Conservation (phyloP, 768 basidiomycete genomes). For the Auricularia sp. region DNA sequence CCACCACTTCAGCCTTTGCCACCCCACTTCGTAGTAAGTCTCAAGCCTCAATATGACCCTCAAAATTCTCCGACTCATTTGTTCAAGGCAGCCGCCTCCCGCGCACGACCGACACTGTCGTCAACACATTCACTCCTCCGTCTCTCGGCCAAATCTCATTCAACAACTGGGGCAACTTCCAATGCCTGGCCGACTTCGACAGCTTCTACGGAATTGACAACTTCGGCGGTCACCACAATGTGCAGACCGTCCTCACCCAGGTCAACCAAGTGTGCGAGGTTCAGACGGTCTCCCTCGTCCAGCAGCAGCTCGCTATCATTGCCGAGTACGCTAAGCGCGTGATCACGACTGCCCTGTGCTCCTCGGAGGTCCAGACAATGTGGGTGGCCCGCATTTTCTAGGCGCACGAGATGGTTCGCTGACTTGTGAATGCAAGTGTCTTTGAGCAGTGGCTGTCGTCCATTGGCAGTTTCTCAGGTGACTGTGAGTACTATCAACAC, state of each 20-base stretch:
- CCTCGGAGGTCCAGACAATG: conserved; percentile 36
- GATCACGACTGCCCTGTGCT: conserved; percentile 30
- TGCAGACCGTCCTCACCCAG: not conserved
- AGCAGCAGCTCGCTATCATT: conserved; percentile 10
- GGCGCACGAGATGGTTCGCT: not conserved
- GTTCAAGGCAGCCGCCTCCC: not conserved
- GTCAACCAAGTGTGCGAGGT: conserved; percentile 4
- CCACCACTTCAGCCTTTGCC: not conserved
- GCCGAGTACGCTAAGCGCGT: conserved; percentile 8
- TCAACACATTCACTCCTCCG: not conserved
- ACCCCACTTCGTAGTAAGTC: not conserved
- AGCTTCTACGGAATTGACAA: conserved; percentile 9
- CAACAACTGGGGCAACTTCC: conserved; percentile 1
- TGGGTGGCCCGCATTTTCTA: not conserved
- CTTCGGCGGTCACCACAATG: conserved; percentile 8
- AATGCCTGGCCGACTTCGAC: conserved; percentile 5
- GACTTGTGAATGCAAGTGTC: not conserved
- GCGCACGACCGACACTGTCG: not conserved
- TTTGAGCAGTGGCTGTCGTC: conserved; percentile 7
- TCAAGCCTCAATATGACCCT: not conserved
- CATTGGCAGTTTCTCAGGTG: conserved; percentile 3
- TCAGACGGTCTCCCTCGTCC: conserved; percentile 5
- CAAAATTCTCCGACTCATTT: not conserved
- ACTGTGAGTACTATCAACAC: not conserved
- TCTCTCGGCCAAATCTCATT: not conserved